phyloP scores from a whole-genome alignment of 768 basidiomycete genomes.

The Boletus vermiculosoides region DNA sequence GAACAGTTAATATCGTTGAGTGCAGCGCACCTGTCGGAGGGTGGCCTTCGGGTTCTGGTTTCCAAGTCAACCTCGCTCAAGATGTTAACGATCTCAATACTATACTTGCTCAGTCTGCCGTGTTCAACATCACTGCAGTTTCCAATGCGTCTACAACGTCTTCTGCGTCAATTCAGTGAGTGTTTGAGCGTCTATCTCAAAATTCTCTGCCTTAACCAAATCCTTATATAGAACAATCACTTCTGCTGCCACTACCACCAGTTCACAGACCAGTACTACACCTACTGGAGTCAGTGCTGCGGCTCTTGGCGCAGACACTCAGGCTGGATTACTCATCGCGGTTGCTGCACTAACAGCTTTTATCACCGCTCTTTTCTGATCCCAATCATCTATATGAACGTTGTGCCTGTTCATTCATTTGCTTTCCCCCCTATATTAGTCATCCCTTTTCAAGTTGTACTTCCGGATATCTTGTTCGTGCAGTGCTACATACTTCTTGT shows the following conservation, averaged over 20 bases:
- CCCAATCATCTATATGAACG: background rate
- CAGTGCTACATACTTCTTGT: background rate
- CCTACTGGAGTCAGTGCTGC: constrained; percentile 35
- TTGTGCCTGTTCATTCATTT: background rate
- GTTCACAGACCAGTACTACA: constrained; percentile 27
- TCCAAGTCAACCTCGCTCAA: constrained; percentile 71
- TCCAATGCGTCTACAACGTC: constrained; percentile 18
- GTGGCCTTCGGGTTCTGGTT: constrained; percentile 61
- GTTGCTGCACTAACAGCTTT: constrained; percentile 38
- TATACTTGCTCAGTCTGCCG: constrained; percentile 69
- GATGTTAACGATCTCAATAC: constrained; percentile 43
- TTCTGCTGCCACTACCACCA: constrained; percentile 14
- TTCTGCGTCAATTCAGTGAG: constrained; percentile 19
- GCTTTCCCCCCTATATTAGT: background rate
- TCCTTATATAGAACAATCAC: constrained; percentile 15
- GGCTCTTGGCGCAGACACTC: constrained; percentile 25
- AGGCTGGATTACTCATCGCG: constrained; percentile 34
- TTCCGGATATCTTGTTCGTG: background rate
- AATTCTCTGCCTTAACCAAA: background rate
- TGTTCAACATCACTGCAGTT: constrained; percentile 50
- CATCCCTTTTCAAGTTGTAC: background rate
- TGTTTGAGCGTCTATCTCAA: background rate
- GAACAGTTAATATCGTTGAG: constrained; percentile 36
- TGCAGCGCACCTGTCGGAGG: constrained; percentile 60
- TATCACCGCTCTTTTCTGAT: constrained; percentile 25